Evolutionary conservation across 2,329 filamentous ascomycete species (phyloP).

Genomic region (Periconia sp.): DNA sequence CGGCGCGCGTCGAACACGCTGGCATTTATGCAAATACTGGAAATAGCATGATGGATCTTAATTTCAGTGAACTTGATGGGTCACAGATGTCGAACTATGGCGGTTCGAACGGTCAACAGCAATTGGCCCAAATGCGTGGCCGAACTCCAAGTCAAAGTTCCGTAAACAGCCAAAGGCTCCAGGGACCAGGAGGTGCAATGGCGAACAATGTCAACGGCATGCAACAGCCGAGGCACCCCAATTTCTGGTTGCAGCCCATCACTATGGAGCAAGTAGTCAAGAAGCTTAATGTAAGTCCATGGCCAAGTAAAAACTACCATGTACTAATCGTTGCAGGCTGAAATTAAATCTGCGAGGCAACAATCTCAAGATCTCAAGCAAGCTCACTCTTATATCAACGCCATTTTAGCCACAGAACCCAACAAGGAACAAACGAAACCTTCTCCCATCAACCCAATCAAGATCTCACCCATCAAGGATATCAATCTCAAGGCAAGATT

Average conservation of each 20-base stretch:
- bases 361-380: conserved; percentile 84
- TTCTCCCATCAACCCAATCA: conserved; percentile 45
- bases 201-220: conserved; percentile 59
- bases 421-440: conserved; percentile 54
- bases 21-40: conserved; percentile 72
- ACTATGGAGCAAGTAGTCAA: conserved; percentile 96
- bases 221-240: conserved; percentile 72
- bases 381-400: conserved; percentile 78
- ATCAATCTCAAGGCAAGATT: conserved; percentile 71
- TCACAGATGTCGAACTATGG: conserved; percentile 69
- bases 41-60: conserved; percentile 81
- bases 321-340: conserved; percentile 60
- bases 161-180: conserved; percentile 64
- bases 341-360: conserved; percentile 86
- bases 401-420: conserved; percentile 73
- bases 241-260: conserved; percentile 84
- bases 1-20: conserved; percentile 93
- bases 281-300: conserved; percentile 69
- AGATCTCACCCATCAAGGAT: conserved; percentile 61
- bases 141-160: conserved; percentile 60
- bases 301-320: neutral
- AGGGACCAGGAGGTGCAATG: conserved; percentile 58
- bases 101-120: conserved; percentile 65
- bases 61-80: conserved; percentile 88
- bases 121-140: conserved; percentile 67